A percentile compares a stretch with the other conserved stretches of the same genome.
Conservation (phyloP, 352 stramenopile species). For the Phytophthora uliginosa region DNA sequence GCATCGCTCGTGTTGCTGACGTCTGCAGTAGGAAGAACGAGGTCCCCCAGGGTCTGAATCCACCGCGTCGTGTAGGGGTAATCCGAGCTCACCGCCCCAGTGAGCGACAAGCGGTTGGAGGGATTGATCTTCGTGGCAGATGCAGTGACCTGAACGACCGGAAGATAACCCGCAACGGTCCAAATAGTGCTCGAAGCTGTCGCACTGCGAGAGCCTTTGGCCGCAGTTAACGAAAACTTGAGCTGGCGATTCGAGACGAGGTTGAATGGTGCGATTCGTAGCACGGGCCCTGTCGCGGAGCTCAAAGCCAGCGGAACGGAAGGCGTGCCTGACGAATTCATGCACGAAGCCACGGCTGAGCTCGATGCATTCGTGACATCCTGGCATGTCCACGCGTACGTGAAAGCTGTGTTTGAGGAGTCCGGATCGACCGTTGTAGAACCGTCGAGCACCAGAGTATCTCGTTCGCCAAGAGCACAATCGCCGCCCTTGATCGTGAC, state of each 20-base stretch:
- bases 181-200: constrained; percentile 50
- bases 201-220: constrained; percentile 37
- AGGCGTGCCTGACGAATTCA: constrained; percentile 9
- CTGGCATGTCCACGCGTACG: constrained; percentile 61
- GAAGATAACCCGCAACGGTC: constrained; percentile 58
- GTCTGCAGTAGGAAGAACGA: constrained; percentile 41
- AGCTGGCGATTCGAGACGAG: constrained; percentile 51
- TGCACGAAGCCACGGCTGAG: constrained; percentile 29
- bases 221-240: constrained; percentile 54
- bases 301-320: constrained; percentile 27
- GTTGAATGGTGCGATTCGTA: constrained; percentile 58
- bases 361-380: constrained; percentile 54
- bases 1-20: constrained; percentile 42
- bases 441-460: constrained; percentile 62
- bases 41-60: constrained; percentile 68
- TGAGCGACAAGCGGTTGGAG: constrained; percentile 48
- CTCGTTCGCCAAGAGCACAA: constrained; percentile 57
- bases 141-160: constrained; percentile 43
- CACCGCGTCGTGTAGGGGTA: constrained; percentile 72
- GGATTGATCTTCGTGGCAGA: constrained; percentile 61
- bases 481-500: constrained; percentile 53
- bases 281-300: constrained; percentile 9
- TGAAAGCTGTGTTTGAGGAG: constrained; percentile 37
- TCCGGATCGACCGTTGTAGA: constrained; percentile 67
- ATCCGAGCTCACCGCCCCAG: constrained; percentile 51